phyloP scores from a whole-genome alignment of 768 basidiomycete genomes.

The Termitomyces eurrhizus region DNA sequence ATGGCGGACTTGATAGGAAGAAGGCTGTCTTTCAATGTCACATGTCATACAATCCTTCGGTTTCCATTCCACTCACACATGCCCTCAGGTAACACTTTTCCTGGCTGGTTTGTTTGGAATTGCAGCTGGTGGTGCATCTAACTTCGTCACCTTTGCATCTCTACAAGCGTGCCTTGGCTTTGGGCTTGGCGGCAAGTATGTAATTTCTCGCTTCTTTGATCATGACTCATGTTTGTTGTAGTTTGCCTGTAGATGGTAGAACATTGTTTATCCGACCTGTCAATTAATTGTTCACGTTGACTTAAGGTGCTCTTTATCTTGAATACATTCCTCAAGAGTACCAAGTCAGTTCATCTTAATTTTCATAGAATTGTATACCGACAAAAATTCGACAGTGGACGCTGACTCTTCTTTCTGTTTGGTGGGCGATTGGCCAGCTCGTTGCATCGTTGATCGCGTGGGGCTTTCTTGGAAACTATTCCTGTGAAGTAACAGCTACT shows the following conservation, averaged over 20 bases:
- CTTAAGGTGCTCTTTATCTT: slow-evolving; percentile 39
- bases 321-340: slow-evolving; percentile 41
- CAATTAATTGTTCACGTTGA: not conserved
- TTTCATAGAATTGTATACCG: not conserved
- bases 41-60: not conserved
- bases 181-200: slow-evolving; percentile 50
- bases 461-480: slow-evolving; percentile 53
- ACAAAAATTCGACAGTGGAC: slow-evolving; percentile 34
- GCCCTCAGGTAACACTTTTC: slow-evolving; percentile 25
- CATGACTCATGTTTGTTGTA: slow-evolving; percentile 11
- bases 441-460: slow-evolving; percentile 49
- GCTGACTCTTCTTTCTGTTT: slow-evolving; percentile 50
- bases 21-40: slow-evolving; percentile 39
- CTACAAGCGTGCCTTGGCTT: slow-evolving; percentile 45
- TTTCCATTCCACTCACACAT: not conserved
- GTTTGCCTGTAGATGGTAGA: slow-evolving; percentile 44
- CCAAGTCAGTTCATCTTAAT: slow-evolving; percentile 25
- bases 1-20: slow-evolving; percentile 48
- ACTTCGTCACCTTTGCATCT: slow-evolving; percentile 42
- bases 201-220: not conserved
- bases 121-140: slow-evolving; percentile 41
- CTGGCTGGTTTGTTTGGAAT: slow-evolving; percentile 46
- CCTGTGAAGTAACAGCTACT: slow-evolving; percentile 35
- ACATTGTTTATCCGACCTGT: not conserved
- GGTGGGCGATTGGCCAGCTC: slow-evolving; percentile 52